A percentile compares a stretch with the other conserved stretches of the same genome.
Evolutionary conservation across 208 protist genomes (phyloP).

Genomic region (Sergeia podlipaevii): DNA sequence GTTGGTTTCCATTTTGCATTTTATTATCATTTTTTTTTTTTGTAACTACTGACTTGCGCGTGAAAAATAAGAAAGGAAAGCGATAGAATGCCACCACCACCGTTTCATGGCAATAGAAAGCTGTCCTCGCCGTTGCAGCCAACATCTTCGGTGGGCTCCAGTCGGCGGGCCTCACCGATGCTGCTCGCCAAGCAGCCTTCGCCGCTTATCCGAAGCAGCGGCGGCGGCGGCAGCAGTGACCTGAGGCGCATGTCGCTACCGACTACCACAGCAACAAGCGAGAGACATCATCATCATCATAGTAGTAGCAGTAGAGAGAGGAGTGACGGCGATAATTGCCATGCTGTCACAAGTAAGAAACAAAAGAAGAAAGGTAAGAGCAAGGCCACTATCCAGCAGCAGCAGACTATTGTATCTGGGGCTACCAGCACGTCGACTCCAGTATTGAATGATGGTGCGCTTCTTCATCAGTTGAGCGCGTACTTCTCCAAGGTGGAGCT

Average conservation of each 20-base stretch:
- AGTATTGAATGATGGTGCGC: neutral
- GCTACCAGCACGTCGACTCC: no score
- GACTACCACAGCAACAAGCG: constrained; percentile 2
- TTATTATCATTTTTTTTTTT: constrained; percentile 7
- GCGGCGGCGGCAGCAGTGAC: no score
- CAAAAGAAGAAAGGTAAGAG: constrained; percentile 1
- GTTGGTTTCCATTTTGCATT: constrained; percentile 2
- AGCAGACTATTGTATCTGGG: no score
- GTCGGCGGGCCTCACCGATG: constrained; percentile 1
- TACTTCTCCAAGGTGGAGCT: constrained; percentile 54
- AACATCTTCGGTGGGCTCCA: neutral
- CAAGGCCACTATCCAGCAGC: constrained; percentile 1
- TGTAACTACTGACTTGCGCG: neutral
- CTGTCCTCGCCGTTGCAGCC: no score
- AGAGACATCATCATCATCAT: no score
- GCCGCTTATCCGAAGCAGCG: no score
- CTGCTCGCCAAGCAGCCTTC: neutral
- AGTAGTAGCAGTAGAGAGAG: constrained; percentile 5
- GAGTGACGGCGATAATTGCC: neutral
- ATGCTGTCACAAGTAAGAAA: neutral
- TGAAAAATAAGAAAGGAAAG: neutral
- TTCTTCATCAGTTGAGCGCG: neutral
- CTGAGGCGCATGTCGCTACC: neutral
- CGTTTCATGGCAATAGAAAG: no score
- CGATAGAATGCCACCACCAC: no score